Evolutionary conservation across 2,329 filamentous ascomycete species (phyloP), one percentile per base, ranked within the genome.

Genomic region (Botrytis galanthina): DNA sequence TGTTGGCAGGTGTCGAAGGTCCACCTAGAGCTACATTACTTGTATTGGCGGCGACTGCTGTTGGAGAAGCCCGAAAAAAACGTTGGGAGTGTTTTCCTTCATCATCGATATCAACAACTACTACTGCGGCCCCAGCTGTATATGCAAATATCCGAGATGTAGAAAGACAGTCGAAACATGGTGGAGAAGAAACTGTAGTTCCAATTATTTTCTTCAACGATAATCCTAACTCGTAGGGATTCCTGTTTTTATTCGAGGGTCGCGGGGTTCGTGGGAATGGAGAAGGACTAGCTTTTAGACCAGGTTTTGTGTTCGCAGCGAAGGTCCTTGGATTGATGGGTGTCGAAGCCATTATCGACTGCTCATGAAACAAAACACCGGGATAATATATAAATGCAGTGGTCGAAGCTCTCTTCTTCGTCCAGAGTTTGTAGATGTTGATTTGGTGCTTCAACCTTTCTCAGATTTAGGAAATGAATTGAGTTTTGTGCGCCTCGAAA

Each of bases 41-140:
- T 10, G 84, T 81, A n/a, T 85, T 84, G 20, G 86, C 83, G 75
- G 94, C 92, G 59, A 92, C 82, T 9, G 93, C 92, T 35, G 90
- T 90, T 18, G 95, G 94, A 46, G 93, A 89, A 59, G 95, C 96
- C 80, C 94, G 90, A 84, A 93, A 98, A 85, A 98, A 98, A 74
- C 94, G 91, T 81, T 98, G 95, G 1, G 87, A 88, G 79, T 82
- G 91, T 83, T 74, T 85, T 82, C 75, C 87, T 80, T 92, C 86
- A 70, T 90, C 88, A 76, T 93, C 89, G 70, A 98, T 86, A 77
- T 93, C 91, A 12, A 95, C 93, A 29, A 98, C 89, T 0, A 99
- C 93, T n/a, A 94, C 95, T 61, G 95, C 94, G 16, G 94, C 96
- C 72, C 96, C 96, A 14, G 96, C 95, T 76, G 94, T 95, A 81